These are phyloP conservation scores for Coemansia sp. DNA, from an alignment of 192 early-diverging fungal genomes.

Conservation along the genomic window DNA sequence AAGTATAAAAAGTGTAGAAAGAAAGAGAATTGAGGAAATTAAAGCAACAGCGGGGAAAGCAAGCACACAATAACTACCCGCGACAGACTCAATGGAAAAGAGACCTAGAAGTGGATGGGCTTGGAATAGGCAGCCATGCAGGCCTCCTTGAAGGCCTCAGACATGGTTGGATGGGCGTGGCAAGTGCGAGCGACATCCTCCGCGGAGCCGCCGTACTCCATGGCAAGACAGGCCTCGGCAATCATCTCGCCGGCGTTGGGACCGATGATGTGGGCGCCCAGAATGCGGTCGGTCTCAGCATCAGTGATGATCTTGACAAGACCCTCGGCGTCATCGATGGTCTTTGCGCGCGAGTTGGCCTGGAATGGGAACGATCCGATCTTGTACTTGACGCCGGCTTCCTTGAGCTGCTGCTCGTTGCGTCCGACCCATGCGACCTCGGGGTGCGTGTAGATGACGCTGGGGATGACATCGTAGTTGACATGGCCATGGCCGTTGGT, in stretches of 20 bases:
- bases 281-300: slow-evolving; percentile 90
- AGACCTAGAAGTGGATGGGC: slow-evolving; percentile 68
- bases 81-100: too few species aligned
- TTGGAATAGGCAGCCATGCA: slow-evolving; percentile 88
- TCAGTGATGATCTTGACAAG: slow-evolving; percentile 96
- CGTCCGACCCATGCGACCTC: slow-evolving; percentile 99
- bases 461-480: slow-evolving; percentile 97
- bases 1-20: too few species aligned
- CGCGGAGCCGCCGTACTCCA: slow-evolving; percentile 97
- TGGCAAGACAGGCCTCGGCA: slow-evolving; percentile 93
- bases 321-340: slow-evolving; percentile 92
- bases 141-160: slow-evolving; percentile 99
- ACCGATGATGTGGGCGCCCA: slow-evolving; percentile 98
- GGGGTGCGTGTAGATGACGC: slow-evolving; percentile 97
- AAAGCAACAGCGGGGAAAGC: too few species aligned
- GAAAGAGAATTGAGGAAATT: too few species aligned
- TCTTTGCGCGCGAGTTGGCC: slow-evolving; percentile 97
- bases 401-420: slow-evolving; percentile 93
- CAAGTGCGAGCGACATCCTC: slow-evolving; percentile 98
- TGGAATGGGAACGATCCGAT: slow-evolving; percentile 92
- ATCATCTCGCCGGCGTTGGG: slow-evolving; percentile 99
- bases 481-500: slow-evolving; percentile 92
- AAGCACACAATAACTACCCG: too few species aligned
- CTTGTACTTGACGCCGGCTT: slow-evolving; percentile 82
- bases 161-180: slow-evolving; percentile 95